Evolutionary conservation across 1,284 basidiomycete genomes (phyloP).

Genomic region (Ustilago loliicola): DNA sequence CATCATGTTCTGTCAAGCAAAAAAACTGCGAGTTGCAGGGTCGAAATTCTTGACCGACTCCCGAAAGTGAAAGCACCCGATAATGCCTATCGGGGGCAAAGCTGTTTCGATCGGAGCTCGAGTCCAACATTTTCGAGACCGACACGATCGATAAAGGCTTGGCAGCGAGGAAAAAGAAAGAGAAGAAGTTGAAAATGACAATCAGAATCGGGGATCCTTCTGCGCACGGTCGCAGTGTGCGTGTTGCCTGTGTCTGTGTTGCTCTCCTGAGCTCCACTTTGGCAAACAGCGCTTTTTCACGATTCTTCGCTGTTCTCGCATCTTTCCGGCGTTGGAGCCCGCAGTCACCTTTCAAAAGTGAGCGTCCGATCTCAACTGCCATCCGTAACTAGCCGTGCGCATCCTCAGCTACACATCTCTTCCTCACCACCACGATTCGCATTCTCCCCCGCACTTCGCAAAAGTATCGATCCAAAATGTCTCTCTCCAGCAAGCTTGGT

Average conservation of each 20-base stretch:
- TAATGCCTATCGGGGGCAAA: background rate
- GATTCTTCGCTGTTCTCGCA: conserved; percentile 19
- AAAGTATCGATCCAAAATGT: conserved; percentile 77
- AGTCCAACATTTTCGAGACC: background rate
- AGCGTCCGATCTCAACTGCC: conserved; percentile 12
- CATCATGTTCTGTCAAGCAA: background rate
- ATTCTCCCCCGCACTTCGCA: background rate
- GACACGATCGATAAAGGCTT: conserved; percentile 32
- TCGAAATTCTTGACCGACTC: conserved; percentile 23
- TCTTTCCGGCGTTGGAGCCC: conserved; percentile 29
- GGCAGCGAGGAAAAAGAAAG: conserved; percentile 4
- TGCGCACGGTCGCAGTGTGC: conserved; percentile 18
- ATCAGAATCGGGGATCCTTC: background rate
- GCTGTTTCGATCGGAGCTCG: background rate
- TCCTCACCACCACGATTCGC: conserved; percentile 9
- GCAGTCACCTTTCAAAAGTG: no score
- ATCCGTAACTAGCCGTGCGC: conserved; percentile 7
- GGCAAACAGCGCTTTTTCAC: conserved; percentile 23
- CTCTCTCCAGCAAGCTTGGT: conserved; percentile 82
- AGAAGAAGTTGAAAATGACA: background rate
- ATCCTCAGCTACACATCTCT: background rate
- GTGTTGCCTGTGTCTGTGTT: background rate
- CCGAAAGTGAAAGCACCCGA: conserved; percentile 8
- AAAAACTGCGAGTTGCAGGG: conserved; percentile 19
- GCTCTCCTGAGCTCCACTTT: conserved; percentile 33